Evolutionary conservation across 495 filamentous ascomycete genomes (phyloP), one percentile per base, ranked within the genome.

Genomic region (Podospora pseudoanserina): DNA sequence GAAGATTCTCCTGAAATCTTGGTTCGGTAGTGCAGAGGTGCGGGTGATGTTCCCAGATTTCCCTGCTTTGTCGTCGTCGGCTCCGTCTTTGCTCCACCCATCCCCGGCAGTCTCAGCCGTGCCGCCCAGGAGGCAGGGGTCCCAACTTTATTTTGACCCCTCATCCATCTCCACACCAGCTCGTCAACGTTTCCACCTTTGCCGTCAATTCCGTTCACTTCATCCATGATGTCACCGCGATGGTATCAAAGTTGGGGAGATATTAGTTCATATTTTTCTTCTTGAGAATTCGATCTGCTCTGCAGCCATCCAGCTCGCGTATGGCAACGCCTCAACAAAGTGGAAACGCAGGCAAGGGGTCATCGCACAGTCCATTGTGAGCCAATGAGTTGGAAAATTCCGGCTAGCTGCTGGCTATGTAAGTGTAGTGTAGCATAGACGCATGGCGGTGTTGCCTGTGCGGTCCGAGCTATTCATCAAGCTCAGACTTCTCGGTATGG

Each of bases 401-500:
- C 39, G 39, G 39, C 39, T 49, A 49, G 39, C 15, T 16, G 13
- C 39, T 13, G 39, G 39, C 15, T 49, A 13, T 49, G 39, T 49
- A 49, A 13, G 39, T 49, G 39, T 49, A 49, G 7, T 49, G 39
- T 49, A 49, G 39, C 39, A 49, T 49, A 49, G 39, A 16, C 39
- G 39, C 39, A 49, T 49, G 39, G 39, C 28, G 34, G n/a, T 19
- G 26, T 26, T n/a, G 5, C n/a, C 18, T 58, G 56, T 27, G 56
- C 3, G n/a, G 7, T 20, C 6, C 1, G 58, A 4, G 26, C 15
- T 18, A 28, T 5, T 6, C 30, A 32, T 58, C 39, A 23, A 63
- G n/a, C 34, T 74, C 70, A 79, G 26, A 77, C 67, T 20, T 79
- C 76, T 4, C 79, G 73, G 68, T 87, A 88, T 19, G 85, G 86